phyloP scores from a whole-genome alignment of 306 rosid species.

The Ormosia emarginata region DNA sequence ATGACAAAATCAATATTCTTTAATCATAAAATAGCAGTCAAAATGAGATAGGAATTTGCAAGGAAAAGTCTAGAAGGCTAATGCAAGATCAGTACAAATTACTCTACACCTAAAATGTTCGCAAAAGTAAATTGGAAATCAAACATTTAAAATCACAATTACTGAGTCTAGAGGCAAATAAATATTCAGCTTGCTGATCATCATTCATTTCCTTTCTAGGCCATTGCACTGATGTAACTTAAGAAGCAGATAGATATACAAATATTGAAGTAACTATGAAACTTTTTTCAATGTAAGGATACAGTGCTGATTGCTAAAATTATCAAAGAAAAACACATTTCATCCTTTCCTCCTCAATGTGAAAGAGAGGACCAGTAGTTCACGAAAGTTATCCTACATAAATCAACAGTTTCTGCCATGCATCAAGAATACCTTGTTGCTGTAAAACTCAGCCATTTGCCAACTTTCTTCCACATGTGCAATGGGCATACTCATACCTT shows the following conservation, averaged over 20 bases:
- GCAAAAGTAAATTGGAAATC: not conserved
- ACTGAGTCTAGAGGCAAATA: not conserved
- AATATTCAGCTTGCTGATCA: conserved; percentile 1
- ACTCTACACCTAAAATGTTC: not conserved
- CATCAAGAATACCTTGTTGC: conserved; percentile 76
- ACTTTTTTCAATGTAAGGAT: not conserved
- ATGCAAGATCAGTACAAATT: not conserved
- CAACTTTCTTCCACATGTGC: conserved; percentile 99
- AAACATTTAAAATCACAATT: conserved; percentile 6
- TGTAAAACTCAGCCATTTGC: conserved; percentile 99
- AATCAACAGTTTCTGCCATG: conserved; percentile 14
- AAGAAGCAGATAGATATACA: not conserved
- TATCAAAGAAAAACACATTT: not conserved
- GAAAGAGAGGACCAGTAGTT: not conserved
- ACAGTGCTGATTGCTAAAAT: not conserved
- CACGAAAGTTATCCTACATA: conserved; percentile 11
- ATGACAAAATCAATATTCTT: not conserved
- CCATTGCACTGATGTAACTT: not conserved
- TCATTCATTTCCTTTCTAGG: conserved; percentile 20
- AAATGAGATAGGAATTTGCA: not conserved
- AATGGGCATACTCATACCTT: conserved; percentile 98
- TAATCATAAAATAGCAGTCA: not conserved
- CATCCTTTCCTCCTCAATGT: conserved; percentile 4
- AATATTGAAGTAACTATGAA: not conserved
- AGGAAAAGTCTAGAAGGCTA: conserved; percentile 1